Evolutionary conservation across 2,329 filamentous ascomycete genomes (phyloP).

Genomic region (Aspergillus japonicus): DNA sequence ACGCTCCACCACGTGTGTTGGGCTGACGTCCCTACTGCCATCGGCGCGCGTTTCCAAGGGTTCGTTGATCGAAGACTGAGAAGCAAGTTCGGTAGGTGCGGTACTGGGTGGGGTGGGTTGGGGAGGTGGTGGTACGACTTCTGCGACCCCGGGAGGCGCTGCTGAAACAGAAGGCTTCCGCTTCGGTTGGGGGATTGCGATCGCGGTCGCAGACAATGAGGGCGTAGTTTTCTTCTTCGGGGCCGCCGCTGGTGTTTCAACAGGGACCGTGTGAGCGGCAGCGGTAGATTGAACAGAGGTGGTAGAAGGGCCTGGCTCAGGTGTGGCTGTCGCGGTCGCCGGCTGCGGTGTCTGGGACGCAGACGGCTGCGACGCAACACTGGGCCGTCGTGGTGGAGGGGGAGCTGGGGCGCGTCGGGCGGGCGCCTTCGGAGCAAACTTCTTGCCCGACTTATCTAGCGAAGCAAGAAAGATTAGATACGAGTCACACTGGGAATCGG

Average conservation of each 20-base stretch:
- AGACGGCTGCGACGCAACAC: conserved; percentile 38
- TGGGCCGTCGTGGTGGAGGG: conserved; percentile 40
- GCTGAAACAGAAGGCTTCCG: conserved; percentile 27
- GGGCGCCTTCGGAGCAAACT: conserved; percentile 72
- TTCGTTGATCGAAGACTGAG: not conserved
- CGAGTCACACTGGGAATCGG: not conserved
- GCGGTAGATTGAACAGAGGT: conserved; percentile 12
- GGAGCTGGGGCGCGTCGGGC: conserved; percentile 51
- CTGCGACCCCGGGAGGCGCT: conserved; percentile 11
- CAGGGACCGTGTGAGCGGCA: conserved; percentile 21
- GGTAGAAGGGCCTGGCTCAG: conserved; percentile 15
- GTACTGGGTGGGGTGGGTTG: conserved; percentile 20
- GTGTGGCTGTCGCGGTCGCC: conserved; percentile 19
- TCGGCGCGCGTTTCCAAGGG: not conserved
- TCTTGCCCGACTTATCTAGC: conserved; percentile 66
- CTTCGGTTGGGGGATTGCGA: conserved; percentile 30
- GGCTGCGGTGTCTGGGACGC: conserved; percentile 27
- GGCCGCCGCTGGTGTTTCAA: conserved; percentile 14
- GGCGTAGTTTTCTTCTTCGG: conserved; percentile 2
- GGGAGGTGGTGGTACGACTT: conserved; percentile 16
- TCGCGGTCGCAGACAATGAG: conserved; percentile 18
- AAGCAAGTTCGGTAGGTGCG: conserved; percentile 15
- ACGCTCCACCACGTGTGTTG: not conserved
- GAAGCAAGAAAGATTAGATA: conserved; percentile 11
- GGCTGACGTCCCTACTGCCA: not conserved